Conservation (phyloP, 768 basidiomycete species). For the Saitozyma podzolica region DNA sequence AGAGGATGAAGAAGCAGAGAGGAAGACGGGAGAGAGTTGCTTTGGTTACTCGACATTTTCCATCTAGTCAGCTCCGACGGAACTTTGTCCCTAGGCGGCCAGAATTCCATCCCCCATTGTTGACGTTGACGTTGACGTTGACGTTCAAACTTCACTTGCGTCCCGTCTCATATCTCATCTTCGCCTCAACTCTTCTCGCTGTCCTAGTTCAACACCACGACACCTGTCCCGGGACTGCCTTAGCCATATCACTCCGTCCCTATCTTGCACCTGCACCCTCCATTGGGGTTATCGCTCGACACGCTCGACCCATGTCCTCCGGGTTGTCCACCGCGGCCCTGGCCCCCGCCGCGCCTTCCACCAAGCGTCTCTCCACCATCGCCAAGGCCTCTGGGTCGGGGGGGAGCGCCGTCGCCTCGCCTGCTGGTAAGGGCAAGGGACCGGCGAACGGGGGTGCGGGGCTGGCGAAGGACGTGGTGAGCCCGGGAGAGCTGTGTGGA, state of each 20-base stretch:
- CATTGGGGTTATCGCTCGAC: background rate
- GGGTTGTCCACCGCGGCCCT: constrained; percentile 26
- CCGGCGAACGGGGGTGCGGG: background rate
- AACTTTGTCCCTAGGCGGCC: too few relatives aligned
- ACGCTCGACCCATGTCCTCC: constrained; percentile 6
- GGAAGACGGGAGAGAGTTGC: too few relatives aligned
- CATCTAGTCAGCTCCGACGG: too few relatives aligned
- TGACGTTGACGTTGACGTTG: background rate
- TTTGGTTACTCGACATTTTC: too few relatives aligned
- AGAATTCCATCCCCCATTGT: background rate
- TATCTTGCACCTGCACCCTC: background rate
- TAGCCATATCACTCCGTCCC: background rate
- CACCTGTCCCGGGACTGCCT: too few relatives aligned
- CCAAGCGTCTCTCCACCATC: constrained; percentile 34
- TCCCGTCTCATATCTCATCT: background rate
- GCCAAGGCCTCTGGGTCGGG: constrained; percentile 12
- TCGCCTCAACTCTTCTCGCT: too few relatives aligned
- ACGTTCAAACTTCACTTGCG: background rate
- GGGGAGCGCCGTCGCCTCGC: background rate
- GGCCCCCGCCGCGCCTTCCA: constrained; percentile 19
- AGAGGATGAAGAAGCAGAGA: background rate
- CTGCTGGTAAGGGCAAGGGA: background rate
- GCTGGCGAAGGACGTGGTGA: constrained; percentile 54
- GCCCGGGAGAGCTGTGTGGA: constrained; percentile 89
- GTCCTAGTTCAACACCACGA: too few relatives aligned